Evolutionary conservation across 2,329 filamentous ascomycete species (phyloP).

Genomic region (Hymenoscyphus fraxineus): DNA sequence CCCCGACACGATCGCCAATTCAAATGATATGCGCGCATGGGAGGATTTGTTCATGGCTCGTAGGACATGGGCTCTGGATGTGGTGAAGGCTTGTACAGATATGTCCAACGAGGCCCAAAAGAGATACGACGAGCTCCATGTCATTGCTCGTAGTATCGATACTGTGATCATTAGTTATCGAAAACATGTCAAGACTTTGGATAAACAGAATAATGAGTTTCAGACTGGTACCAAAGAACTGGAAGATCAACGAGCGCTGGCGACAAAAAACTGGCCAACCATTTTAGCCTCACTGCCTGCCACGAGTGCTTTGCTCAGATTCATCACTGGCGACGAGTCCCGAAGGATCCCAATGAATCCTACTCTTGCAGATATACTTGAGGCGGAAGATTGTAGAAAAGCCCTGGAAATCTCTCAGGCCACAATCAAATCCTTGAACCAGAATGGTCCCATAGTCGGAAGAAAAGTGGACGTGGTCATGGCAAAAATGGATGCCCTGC

Average conservation of each 20-base stretch:
- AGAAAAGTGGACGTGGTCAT: constrained; percentile 57
- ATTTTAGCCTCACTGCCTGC: constrained; percentile 64
- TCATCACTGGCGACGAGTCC: constrained; percentile 54
- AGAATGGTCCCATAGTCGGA: constrained; percentile 58
- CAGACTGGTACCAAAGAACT: constrained; percentile 67
- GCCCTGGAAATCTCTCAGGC: constrained; percentile 63
- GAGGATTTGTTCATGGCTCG: constrained; percentile 79
- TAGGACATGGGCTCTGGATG: constrained; percentile 70
- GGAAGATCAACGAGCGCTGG: constrained; percentile 61
- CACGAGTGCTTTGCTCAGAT: constrained; percentile 61
- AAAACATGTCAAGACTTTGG: constrained; percentile 66
- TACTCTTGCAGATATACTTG: constrained; percentile 72
- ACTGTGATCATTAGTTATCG: constrained; percentile 85
- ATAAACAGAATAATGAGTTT: constrained; percentile 67
- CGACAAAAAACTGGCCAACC: constrained; percentile 64
- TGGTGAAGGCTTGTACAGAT: constrained; percentile 65
- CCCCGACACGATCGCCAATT: constrained; percentile 79
- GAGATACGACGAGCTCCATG: constrained; percentile 68
- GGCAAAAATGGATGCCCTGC: constrained; percentile 56
- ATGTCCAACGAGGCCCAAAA: constrained; percentile 61
- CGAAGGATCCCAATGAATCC: constrained; percentile 45
- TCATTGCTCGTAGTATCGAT: constrained; percentile 75
- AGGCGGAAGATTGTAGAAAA: constrained; percentile 66
- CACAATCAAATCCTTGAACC: constrained; percentile 56
- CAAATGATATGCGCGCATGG: constrained; percentile 82